Evolutionary conservation across 495 filamentous ascomycete species (phyloP).

Genomic region (Lasiosphaeris hirsuta): DNA sequence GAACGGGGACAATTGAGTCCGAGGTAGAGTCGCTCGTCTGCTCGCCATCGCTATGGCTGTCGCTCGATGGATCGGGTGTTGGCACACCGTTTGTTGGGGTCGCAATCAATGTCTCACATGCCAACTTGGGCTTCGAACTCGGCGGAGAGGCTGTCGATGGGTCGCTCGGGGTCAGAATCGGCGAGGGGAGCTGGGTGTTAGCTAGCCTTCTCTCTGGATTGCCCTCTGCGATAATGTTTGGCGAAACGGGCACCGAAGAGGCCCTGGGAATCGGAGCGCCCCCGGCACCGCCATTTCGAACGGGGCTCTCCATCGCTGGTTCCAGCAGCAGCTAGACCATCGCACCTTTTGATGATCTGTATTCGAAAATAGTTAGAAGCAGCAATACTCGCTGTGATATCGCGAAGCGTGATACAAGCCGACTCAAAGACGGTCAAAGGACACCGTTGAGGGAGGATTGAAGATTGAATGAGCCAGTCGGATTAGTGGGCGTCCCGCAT

Average conservation of each 20-base stretch:
- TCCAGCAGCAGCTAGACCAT: background rate
- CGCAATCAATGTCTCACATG: slow-evolving; percentile 10
- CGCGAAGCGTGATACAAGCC: background rate
- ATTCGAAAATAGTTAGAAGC: background rate
- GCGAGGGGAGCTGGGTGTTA: slow-evolving; percentile 17
- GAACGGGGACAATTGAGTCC: background rate
- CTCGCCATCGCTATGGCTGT: slow-evolving; percentile 31
- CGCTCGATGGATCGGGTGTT: slow-evolving; percentile 30
- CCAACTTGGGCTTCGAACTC: background rate
- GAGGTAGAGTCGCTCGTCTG: slow-evolving; percentile 1
- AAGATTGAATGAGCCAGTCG: background rate
- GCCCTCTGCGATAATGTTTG: no score
- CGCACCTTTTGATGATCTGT: background rate
- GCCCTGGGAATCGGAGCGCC: background rate
- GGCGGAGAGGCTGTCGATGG: background rate
- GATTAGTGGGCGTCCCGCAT: background rate
- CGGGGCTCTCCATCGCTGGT: slow-evolving; percentile 1
- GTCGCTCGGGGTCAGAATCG: slow-evolving; percentile 8
- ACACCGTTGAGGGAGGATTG: slow-evolving; percentile 1
- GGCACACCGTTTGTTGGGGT: slow-evolving; percentile 25
- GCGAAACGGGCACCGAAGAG: no score
- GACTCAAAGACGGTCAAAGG: slow-evolving; percentile 1
- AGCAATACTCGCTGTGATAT: background rate
- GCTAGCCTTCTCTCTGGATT: no score
- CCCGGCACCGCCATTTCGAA: background rate